phyloP scores from a whole-genome alignment of 257 asterid species.

The Euphrasia confusa region DNA sequence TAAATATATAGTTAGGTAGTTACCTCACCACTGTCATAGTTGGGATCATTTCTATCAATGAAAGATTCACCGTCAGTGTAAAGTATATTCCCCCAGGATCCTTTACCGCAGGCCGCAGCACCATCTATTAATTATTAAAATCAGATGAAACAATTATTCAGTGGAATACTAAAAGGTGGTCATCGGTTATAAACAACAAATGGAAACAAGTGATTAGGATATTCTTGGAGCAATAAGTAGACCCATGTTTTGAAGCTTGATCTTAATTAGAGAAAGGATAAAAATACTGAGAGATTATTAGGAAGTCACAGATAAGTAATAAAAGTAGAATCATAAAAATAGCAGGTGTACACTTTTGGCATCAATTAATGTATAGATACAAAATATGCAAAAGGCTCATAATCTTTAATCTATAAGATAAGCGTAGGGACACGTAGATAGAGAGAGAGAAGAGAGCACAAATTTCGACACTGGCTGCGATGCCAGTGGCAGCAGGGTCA shows the following conservation, averaged over 20 bases:
- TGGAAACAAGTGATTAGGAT: neutral
- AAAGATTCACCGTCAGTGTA: constrained; percentile 68
- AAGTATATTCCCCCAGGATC: constrained; percentile 92
- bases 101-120: constrained; percentile 78
- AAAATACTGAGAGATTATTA: no score
- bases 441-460: neutral
- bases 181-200: neutral
- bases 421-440: neutral
- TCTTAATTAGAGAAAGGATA: no score
- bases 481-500: neutral
- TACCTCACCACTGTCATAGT: constrained; percentile 93
- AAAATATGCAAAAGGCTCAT: neutral
- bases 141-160: constrained; percentile 18
- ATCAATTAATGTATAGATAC: neutral
- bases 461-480: no score
- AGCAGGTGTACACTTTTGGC: neutral
- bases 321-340: neutral
- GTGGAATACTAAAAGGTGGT: no score
- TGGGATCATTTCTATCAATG: constrained; percentile 82
- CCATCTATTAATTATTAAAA: constrained; percentile 62
- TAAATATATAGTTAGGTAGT: constrained; percentile 22
- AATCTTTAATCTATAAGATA: neutral
- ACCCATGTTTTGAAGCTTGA: no score
- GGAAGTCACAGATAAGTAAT: neutral
- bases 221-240: neutral